Conservation (phyloP, 2,329 filamentous ascomycete genomes). For the Tolypocladium pustulatum region DNA sequence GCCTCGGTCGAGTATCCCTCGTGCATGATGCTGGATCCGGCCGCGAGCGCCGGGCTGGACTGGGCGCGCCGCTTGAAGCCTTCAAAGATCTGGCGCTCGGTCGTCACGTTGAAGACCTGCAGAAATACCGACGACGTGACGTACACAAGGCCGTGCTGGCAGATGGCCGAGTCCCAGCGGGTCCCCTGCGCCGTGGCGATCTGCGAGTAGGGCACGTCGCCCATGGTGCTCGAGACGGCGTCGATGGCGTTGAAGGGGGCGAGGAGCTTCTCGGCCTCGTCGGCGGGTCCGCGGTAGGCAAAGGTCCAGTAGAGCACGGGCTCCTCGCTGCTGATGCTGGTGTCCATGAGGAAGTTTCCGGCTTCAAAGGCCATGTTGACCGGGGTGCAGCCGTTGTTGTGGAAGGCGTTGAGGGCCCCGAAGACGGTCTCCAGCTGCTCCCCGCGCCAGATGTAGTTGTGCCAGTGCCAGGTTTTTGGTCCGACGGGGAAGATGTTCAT, state of each 20-base stretch:
- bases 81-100: conserved; percentile 12
- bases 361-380: conserved; percentile 8
- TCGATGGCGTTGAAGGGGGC: conserved; percentile 12
- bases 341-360: conserved; percentile 5
- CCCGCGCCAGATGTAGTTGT: conserved; percentile 10
- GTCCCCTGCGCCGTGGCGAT: conserved; percentile 3
- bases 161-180: conserved; percentile 1
- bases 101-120: conserved; percentile 12
- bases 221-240: conserved; percentile 1
- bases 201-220: conserved; percentile 9
- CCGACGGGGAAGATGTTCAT: conserved; percentile 19
- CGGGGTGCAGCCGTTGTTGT: not conserved
- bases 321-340: conserved; percentile 3
- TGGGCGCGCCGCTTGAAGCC: conserved; percentile 3
- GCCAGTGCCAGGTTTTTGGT: conserved; percentile 11
- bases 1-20: conserved; percentile 16
- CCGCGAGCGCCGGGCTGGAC: conserved; percentile 3
- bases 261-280: conserved; percentile 10
- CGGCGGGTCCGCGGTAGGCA: conserved; percentile 10
- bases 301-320: conserved; percentile 12
- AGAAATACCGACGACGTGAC: conserved; percentile 4
- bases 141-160: not conserved
- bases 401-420: conserved; percentile 9
- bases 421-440: conserved; percentile 12
- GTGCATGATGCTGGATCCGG: conserved; percentile 6